Conservation (phyloP, 345 rosid genomes). For the Eucalyptus polyanthemos region DNA sequence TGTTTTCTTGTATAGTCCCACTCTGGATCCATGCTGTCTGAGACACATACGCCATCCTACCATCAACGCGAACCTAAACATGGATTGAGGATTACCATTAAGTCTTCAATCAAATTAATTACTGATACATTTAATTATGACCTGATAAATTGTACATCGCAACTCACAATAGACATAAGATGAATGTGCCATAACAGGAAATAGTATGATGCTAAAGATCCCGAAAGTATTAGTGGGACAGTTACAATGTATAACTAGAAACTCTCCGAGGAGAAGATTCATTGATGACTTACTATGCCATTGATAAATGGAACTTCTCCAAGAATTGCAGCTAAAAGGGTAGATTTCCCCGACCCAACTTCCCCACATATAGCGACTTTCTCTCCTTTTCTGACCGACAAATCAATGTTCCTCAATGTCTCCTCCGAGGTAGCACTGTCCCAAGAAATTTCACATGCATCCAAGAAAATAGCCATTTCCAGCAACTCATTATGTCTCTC, state of each 20-base stretch:
- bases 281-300: conserved; percentile 22
- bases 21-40: conserved; percentile 47
- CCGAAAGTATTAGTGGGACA: background rate
- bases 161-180: background rate
- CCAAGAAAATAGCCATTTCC: conserved; percentile 9
- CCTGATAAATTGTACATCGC: background rate
- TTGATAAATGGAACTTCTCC: conserved; percentile 40
- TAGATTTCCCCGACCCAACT: conserved; percentile 58
- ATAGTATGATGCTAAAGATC: background rate
- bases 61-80: conserved; percentile 19
- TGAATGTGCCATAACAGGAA: background rate
- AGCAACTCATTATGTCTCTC: background rate
- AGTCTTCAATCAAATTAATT: background rate
- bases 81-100: background rate
- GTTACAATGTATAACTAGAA: background rate
- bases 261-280: background rate
- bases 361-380: conserved; percentile 52
- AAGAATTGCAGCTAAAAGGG: conserved; percentile 38
- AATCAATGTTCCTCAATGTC: conserved; percentile 14
- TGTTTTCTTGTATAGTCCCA: conserved; percentile 37
- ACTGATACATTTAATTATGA: background rate
- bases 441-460: conserved; percentile 31
- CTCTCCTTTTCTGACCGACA: conserved; percentile 16
- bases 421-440: conserved; percentile 7
- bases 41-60: conserved; percentile 44